Percentiles rank a stretch among this genome's conserved stretches.
These are phyloP conservation scores for Beauveria rudraprayagi DNA, from an alignment of 2,329 filamentous ascomycete species.

Conservation along the genomic window DNA sequence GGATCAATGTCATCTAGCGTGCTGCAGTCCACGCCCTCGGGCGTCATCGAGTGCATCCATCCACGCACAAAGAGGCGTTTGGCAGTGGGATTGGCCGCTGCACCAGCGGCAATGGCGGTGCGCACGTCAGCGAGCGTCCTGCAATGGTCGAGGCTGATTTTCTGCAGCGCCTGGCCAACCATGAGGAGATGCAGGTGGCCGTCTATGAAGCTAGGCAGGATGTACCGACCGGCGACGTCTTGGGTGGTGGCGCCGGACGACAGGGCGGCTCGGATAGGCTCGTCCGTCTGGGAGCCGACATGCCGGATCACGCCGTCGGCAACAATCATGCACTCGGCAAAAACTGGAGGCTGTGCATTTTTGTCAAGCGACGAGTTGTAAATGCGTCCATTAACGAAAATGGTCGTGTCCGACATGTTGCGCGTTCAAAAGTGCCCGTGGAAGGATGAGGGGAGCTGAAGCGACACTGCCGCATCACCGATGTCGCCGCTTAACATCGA, in stretches of 20 bases:
- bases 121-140: conserved; percentile 42
- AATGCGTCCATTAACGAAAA: conserved; percentile 18
- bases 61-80: conserved; percentile 44
- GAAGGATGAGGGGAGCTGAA: background rate
- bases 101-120: conserved; percentile 35
- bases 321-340: conserved; percentile 27
- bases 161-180: conserved; percentile 44
- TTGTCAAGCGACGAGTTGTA: conserved; percentile 13
- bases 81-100: conserved; percentile 36
- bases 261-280: conserved; percentile 17
- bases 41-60: conserved; percentile 47
- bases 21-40: conserved; percentile 34
- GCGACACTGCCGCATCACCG: background rate
- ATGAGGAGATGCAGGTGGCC: conserved; percentile 49
- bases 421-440: no score
- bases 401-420: background rate
- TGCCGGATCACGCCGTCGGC: conserved; percentile 26
- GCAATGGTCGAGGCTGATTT: conserved; percentile 41
- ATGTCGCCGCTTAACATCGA: conserved; percentile 6
- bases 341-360: conserved; percentile 17
- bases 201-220: conserved; percentile 50
- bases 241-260: conserved; percentile 17
- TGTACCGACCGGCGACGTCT: conserved; percentile 26
- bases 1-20: conserved; percentile 43
- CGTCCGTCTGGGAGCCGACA: conserved; percentile 24